Conservation (phyloP, 208 protist genomes). For the Leishmania tropica region DNA sequence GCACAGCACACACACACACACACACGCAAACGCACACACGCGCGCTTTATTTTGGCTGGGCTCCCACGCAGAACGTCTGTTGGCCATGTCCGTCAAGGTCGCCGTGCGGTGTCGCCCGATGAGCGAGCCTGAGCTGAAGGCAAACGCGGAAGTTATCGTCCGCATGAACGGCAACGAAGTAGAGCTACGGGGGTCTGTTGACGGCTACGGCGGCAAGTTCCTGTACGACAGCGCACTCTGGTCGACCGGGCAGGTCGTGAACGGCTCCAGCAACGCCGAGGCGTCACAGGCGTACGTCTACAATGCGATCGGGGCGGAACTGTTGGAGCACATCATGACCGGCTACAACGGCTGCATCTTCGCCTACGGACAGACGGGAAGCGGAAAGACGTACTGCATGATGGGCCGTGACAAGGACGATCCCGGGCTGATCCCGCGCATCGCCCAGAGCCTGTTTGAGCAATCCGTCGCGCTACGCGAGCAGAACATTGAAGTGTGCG, state of each 20-base stretch:
- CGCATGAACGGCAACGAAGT: constrained; percentile 75
- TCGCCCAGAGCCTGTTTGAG: constrained; percentile 63
- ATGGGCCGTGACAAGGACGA: constrained; percentile 46
- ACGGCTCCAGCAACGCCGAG: constrained; percentile 42
- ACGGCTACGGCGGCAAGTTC: constrained; percentile 50
- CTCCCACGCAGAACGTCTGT: neutral
- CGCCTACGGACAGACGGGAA: constrained; percentile 90
- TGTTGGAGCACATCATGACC: constrained; percentile 65
- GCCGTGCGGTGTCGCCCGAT: constrained; percentile 74
- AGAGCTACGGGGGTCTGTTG: constrained; percentile 41
- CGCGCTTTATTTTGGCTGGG: neutral
- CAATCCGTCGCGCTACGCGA: constrained; percentile 35
- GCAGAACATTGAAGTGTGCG: constrained; percentile 70
- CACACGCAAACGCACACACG: neutral
- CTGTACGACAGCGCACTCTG: constrained; percentile 79
- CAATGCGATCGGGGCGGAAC: constrained; percentile 50
- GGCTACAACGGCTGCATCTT: constrained; percentile 92
- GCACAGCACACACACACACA: neutral
- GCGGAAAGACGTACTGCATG: constrained; percentile 89
- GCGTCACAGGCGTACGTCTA: constrained; percentile 72
- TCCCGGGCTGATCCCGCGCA: constrained; percentile 69
- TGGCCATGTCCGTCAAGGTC: constrained; percentile 77
- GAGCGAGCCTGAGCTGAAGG: constrained; percentile 52
- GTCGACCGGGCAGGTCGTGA: constrained; percentile 41
- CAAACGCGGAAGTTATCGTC: constrained; percentile 49